Conservation (phyloP, 306 rosid species). For the Casuarina glauca region DNA sequence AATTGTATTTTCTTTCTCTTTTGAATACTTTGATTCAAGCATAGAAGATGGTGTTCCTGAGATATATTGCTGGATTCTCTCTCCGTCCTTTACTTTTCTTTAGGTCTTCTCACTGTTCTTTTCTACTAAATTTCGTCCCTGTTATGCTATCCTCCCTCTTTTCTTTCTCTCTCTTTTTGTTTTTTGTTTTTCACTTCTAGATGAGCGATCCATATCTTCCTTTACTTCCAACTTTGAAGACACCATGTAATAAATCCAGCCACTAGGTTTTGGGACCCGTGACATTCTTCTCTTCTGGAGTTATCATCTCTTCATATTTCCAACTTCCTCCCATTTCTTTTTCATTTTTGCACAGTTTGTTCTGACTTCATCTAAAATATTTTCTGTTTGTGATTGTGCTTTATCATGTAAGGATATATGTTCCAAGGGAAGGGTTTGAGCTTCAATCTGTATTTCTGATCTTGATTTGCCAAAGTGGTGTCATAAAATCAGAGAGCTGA, state of each 20-base stretch:
- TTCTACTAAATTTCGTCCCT: not conserved
- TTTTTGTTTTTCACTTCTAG: not conserved
- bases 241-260: not conserved
- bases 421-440: slow-evolving; percentile 68
- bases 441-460: slow-evolving; percentile 26
- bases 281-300: not conserved
- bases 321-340: no score
- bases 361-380: no score
- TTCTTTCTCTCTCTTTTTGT: no score
- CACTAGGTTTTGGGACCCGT: not conserved
- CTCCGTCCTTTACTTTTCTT: not conserved
- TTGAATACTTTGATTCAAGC: not conserved
- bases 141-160: not conserved
- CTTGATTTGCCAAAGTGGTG: no score
- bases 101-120: not conserved
- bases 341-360: no score
- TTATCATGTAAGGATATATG: slow-evolving; percentile 44
- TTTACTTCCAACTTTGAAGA: not conserved
- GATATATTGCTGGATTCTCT: not conserved
- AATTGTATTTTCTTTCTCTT: not conserved
- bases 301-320: not conserved
- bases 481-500: no score
- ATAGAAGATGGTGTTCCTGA: not conserved
- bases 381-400: not conserved
- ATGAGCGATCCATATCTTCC: not conserved